A percentile compares a stretch with the other conserved stretches of the same genome.
These are phyloP conservation scores for Austroboletus festivus DNA, from an alignment of 768 basidiomycete genomes.

Conservation along the genomic window DNA sequence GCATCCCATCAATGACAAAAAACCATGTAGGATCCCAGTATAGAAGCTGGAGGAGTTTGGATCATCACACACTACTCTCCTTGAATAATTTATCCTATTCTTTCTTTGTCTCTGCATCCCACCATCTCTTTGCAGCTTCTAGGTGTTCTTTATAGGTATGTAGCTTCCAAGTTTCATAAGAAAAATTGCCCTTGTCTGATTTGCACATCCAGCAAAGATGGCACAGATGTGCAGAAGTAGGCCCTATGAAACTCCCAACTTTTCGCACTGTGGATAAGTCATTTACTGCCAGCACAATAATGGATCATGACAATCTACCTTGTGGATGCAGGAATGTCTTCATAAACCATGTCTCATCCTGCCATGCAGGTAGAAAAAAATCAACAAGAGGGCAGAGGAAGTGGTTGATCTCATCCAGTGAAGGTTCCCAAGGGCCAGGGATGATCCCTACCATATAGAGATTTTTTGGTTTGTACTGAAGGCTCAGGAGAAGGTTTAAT, in stretches of 20 bases:
- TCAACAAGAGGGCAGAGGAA: slow-evolving; percentile 33
- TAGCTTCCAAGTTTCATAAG: background rate
- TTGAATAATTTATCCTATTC: slow-evolving; percentile 9
- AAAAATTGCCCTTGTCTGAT: too few species aligned
- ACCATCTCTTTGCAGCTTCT: slow-evolving; percentile 17
- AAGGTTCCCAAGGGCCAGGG: too few species aligned
- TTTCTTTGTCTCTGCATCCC: slow-evolving; percentile 12
- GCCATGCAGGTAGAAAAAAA: slow-evolving; percentile 33
- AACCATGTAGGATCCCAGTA: slow-evolving; percentile 35
- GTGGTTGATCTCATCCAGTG: too few species aligned
- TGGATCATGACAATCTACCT: too few species aligned
- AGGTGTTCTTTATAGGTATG: background rate
- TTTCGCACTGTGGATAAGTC: too few species aligned
- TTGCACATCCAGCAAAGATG: too few species aligned
- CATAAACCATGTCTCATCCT: slow-evolving; percentile 25
- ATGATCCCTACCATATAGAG: too few species aligned
- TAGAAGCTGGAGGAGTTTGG: slow-evolving; percentile 29
- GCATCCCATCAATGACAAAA: slow-evolving; percentile 27
- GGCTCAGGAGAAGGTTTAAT: too few species aligned
- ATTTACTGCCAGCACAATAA: too few species aligned
- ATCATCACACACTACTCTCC: slow-evolving; percentile 27
- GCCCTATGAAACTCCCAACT: too few species aligned
- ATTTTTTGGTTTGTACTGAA: too few species aligned
- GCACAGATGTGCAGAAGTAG: too few species aligned
- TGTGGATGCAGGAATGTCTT: slow-evolving; percentile 13